Evolutionary conservation across 164 flowering plant genomes (phyloP).

Genomic region (Stephania yunnanensis): DNA sequence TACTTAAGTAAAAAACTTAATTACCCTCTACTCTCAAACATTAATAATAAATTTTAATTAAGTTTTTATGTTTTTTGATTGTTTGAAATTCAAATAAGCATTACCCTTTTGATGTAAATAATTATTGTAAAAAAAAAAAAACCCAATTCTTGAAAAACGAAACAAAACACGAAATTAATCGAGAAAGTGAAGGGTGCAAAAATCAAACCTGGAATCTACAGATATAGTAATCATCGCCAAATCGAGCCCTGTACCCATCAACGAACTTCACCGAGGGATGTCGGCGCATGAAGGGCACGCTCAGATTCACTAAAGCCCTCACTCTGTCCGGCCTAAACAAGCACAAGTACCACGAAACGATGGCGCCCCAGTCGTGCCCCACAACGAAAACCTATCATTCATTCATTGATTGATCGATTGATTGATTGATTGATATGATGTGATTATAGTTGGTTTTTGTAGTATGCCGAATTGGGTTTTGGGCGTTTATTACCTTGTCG

Average conservation of each 20-base stretch:
- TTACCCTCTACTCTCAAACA: too few species aligned
- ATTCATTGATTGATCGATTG: too few species aligned
- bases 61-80: too few species aligned
- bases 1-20: too few species aligned
- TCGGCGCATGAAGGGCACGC: slow-evolving; percentile 40
- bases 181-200: not conserved
- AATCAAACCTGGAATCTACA: slow-evolving; percentile 58
- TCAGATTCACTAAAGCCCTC: slow-evolving; percentile 51
- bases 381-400: slow-evolving; percentile 37
- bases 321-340: slow-evolving; percentile 53
- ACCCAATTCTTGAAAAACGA: not conserved
- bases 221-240: slow-evolving; percentile 58
- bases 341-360: slow-evolving; percentile 53
- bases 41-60: too few species aligned
- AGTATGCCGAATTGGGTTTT: too few species aligned
- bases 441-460: too few species aligned
- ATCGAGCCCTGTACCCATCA: slow-evolving; percentile 24
- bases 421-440: too few species aligned
- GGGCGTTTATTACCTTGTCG: slow-evolving; percentile 20
- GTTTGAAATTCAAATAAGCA: too few species aligned
- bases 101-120: too few species aligned
- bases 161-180: not conserved
- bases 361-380: slow-evolving; percentile 73
- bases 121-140: too few species aligned
- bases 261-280: slow-evolving; percentile 35